A percentile compares a stretch with the other conserved stretches of the same genome.
Evolutionary conservation across 1,284 basidiomycete genomes (phyloP).

Genomic region (Apiotrichum montevideense): DNA sequence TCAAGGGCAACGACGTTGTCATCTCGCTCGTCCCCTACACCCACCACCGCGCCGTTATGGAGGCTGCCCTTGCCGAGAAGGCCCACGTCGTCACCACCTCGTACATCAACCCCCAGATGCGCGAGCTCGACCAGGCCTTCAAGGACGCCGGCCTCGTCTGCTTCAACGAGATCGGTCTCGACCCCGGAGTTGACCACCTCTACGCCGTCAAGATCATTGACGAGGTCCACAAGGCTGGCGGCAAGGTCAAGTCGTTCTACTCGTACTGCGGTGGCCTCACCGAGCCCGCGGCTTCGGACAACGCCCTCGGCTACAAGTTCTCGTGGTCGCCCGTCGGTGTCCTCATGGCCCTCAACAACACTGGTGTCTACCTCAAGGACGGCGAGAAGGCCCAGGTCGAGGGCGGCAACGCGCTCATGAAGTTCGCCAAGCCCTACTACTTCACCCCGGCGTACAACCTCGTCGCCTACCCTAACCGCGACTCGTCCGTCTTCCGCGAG

Average conservation of each 20-base stretch:
- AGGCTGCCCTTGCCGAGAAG: slow-evolving; percentile 90
- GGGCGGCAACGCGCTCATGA: slow-evolving; percentile 67
- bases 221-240: slow-evolving; percentile 88
- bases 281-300: slow-evolving; percentile 73
- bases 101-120: slow-evolving; percentile 86
- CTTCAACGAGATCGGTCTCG: slow-evolving; percentile 94
- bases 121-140: slow-evolving; percentile 73
- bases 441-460: slow-evolving; percentile 94
- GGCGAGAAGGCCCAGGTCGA: slow-evolving; percentile 62
- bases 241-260: slow-evolving; percentile 91
- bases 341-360: slow-evolving; percentile 88
- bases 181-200: slow-evolving; percentile 69
- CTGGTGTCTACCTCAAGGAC: slow-evolving; percentile 70
- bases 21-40: slow-evolving; percentile 97
- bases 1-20: slow-evolving; percentile 86
- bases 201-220: slow-evolving; percentile 96
- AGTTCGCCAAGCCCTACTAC: slow-evolving; percentile 82
- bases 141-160: slow-evolving; percentile 88
- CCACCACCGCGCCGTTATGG: slow-evolving; percentile 84
- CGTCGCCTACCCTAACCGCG: slow-evolving; percentile 95
- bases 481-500: slow-evolving; percentile 80
- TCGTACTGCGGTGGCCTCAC: slow-evolving; percentile 97
- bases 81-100: slow-evolving; percentile 89
- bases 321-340: slow-evolving; percentile 98
- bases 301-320: slow-evolving; percentile 99